These are phyloP conservation scores for Russula sp. DNA, from an alignment of 768 basidiomycete species.

Conservation along the genomic window DNA sequence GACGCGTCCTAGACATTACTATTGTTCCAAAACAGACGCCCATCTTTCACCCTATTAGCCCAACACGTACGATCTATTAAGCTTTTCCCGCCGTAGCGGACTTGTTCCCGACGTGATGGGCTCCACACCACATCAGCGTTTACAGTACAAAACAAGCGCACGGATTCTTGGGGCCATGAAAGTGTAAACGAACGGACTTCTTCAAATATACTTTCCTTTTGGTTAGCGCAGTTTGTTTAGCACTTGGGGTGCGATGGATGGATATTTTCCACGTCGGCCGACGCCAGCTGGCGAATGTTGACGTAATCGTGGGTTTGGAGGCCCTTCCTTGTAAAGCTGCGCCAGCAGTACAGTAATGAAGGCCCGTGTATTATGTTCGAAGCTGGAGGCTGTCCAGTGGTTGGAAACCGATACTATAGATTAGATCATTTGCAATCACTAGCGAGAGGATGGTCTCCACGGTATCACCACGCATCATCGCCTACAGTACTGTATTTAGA, in stretches of 20 bases:
- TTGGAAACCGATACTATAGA: not conserved
- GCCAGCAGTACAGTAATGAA: not conserved
- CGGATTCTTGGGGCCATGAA: not conserved
- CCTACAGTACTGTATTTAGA: not conserved
- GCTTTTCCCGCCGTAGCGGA: not conserved
- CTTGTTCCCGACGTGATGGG: not conserved
- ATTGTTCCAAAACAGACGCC: not conserved
- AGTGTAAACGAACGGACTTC: not conserved
- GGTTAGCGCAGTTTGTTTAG: not conserved
- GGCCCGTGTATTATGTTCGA: slow-evolving; percentile 13
- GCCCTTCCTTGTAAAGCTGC: not conserved
- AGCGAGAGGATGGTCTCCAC: not conserved
- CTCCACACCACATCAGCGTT: not conserved
- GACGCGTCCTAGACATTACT: not conserved
- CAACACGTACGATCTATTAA: not conserved
- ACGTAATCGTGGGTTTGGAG: slow-evolving; percentile 13
- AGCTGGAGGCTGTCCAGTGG: not conserved
- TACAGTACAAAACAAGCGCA: not conserved
- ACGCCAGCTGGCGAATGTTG: slow-evolving; percentile 7
- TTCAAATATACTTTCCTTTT: not conserved
- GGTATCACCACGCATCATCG: not conserved
- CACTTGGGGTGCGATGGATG: not conserved
- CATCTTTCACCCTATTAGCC: slow-evolving; percentile 1
- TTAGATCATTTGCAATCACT: not conserved
- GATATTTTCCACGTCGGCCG: not conserved